Evolutionary conservation across 2,329 filamentous ascomycete genomes (phyloP).

Genomic region (Hirsutella minnesotensis): DNA sequence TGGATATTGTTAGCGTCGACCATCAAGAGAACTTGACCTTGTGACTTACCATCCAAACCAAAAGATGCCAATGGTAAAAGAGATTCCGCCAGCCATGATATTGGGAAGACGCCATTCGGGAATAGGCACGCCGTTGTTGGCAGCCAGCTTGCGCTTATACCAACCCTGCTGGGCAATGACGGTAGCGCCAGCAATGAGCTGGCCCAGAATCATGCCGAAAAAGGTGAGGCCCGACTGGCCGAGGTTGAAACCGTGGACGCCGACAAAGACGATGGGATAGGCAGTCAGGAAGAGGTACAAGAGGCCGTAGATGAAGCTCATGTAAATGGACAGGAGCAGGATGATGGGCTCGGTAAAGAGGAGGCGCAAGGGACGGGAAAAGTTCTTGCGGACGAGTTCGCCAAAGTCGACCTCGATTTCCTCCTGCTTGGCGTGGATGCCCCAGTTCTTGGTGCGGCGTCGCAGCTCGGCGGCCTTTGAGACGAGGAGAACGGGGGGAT

Average conservation of each 20-base stretch:
- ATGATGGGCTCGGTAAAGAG: conserved; percentile 61
- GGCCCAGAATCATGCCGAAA: conserved; percentile 71
- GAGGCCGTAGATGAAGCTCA: conserved; percentile 64
- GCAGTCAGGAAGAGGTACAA: conserved; percentile 80
- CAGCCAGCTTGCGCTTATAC: conserved; percentile 57
- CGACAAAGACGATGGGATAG: conserved; percentile 69
- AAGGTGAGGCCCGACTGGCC: conserved; percentile 70
- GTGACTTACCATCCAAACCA: conserved; percentile 64
- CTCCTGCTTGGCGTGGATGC: conserved; percentile 60
- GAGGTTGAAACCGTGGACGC: conserved; percentile 55
- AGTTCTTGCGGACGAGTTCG: conserved; percentile 55
- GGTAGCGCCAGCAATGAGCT: conserved; percentile 53
- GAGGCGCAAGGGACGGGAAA: conserved; percentile 52
- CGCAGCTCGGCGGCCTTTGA: conserved; percentile 49
- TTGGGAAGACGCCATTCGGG: conserved; percentile 57
- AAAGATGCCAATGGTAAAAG: conserved; percentile 56
- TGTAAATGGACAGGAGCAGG: conserved; percentile 55
- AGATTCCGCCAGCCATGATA: conserved; percentile 45
- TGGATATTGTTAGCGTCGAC: conserved; percentile 16
- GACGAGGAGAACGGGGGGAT: conserved; percentile 54
- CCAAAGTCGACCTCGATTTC: conserved; percentile 56
- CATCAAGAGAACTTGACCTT: too few relatives aligned
- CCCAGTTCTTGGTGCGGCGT: conserved; percentile 55
- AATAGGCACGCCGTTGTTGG: conserved; percentile 53
- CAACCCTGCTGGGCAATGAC: conserved; percentile 52